A percentile compares a stretch with the other conserved stretches of the same genome.
These are phyloP conservation scores for Paecilomyces variotii DNA, from an alignment of 2,329 filamentous ascomycete genomes.

Conservation along the genomic window DNA sequence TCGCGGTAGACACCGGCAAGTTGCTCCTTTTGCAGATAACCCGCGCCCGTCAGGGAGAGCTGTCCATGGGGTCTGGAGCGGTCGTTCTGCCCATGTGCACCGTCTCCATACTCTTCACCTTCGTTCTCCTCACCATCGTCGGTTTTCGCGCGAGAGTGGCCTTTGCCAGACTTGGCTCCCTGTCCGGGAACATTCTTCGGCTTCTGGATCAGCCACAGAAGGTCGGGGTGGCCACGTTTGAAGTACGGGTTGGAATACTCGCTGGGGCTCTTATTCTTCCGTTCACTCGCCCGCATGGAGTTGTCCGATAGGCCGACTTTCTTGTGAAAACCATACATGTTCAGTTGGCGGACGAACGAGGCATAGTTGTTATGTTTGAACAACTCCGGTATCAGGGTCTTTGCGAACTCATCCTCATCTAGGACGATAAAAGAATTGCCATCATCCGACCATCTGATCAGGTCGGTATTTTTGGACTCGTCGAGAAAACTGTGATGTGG, in stretches of 20 bases:
- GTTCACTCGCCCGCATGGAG: constrained; percentile 93
- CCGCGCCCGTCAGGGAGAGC: constrained; percentile 33
- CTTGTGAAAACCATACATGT: constrained; percentile 59
- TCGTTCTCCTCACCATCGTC: constrained; percentile 55
- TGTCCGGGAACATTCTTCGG: constrained; percentile 64
- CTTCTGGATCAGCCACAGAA: constrained; percentile 95
- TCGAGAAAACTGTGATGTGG: constrained; percentile 68
- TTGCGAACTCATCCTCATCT: constrained; percentile 84
- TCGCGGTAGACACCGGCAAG: constrained; percentile 70
- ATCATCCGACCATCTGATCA: constrained; percentile 95
- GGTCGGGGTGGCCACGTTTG: constrained; percentile 80
- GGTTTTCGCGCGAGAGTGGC: constrained; percentile 36
- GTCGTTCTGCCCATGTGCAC: constrained; percentile 22
- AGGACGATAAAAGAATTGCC: constrained; percentile 94
- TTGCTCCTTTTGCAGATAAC: constrained; percentile 59
- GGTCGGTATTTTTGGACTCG: constrained; percentile 81
- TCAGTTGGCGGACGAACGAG: constrained; percentile 65
- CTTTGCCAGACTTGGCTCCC: constrained; percentile 43
- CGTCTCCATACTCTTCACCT: constrained; percentile 51
- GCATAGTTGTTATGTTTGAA: constrained; percentile 77
- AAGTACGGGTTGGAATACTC: constrained; percentile 98
- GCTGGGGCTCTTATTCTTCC: constrained; percentile 95
- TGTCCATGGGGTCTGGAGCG: constrained; percentile 28
- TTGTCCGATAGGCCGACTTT: constrained; percentile 88
- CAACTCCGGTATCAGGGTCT: constrained; percentile 63